Evolutionary conservation across 2,329 filamentous ascomycete genomes (phyloP), one percentile per base, ranked within the genome.

Genomic region (Leptographium radiaticola): DNA sequence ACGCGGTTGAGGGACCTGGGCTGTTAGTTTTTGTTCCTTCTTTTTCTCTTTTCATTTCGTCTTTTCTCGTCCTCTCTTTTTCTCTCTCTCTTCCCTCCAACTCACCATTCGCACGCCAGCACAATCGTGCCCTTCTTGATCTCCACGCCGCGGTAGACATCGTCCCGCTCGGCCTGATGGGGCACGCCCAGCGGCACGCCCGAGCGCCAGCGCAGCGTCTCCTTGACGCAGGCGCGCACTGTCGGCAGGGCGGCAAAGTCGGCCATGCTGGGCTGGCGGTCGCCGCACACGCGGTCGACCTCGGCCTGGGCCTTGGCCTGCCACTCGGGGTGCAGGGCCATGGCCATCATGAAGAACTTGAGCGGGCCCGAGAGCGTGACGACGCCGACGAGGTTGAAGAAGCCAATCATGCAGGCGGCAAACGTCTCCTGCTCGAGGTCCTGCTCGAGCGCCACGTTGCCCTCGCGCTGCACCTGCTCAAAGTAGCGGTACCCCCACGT

Each of bases 141-240:
- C 44, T 62, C 67, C 45, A 75, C 73, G 6, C 74, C 73, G 5
- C 66, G 65, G 58, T 68, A 76, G 45, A 70, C 71, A 30, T 72
- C 69, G 44, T 75, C 72, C 6, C 63, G 64, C 58, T 76, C 73
- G 25, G 70, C 72, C 59, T 74, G 70, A 59, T 76, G 74, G 3
- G 74, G 73, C 9, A 76, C 73, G 42, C 73, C 72, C 5, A 77
- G 66, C 12, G 77, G 75, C 6, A 80, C 75, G 39, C 75, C 72
- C 6, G 77, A 78, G 51, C 76, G 68, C 77, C 77, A 81, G 46
- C 78, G 67, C n/a, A 79, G 62, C 15, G 75, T 76, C 64, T 82
- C 79, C 63, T 81, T 79, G 31, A 81, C 65, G 44, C 75, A 75
- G 1, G 77, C 77, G 16, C 77, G 68, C 11, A 80, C 70, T 0